Conservation (phyloP, 306 rosid species). For the Pyrus betulifolia region DNA sequence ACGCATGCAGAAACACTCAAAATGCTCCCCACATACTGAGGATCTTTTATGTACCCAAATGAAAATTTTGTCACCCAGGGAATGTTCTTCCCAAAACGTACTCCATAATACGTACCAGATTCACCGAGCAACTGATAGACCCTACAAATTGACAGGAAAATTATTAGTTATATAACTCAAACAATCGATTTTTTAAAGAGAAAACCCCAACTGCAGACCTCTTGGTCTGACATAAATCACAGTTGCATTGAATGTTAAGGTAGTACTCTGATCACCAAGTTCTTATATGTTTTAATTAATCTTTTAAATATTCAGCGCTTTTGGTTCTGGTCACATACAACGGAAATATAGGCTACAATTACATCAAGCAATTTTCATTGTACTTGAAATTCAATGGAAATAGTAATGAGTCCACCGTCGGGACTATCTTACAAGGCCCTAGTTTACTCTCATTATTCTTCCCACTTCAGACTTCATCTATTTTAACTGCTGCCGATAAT, state of each 20-base stretch:
- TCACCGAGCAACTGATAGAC: conserved; percentile 90
- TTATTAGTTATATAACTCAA: not conserved
- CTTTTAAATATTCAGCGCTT: not conserved
- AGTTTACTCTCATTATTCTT: not conserved
- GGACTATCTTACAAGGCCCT: not conserved
- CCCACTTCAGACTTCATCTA: not conserved
- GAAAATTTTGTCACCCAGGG: conserved; percentile 87
- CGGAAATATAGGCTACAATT: not conserved
- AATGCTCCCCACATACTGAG: conserved; percentile 82
- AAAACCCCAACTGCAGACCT: not conserved
- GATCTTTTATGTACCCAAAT: conserved; percentile 72
- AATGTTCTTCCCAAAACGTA: conserved; percentile 71
- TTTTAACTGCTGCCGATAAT: not conserved
- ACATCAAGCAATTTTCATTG: not conserved
- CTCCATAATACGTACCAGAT: conserved; percentile 79
- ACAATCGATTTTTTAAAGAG: not conserved
- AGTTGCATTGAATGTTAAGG: not conserved
- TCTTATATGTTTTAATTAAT: not conserved
- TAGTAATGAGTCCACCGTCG: too few relatives aligned
- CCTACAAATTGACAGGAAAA: conserved; percentile 36
- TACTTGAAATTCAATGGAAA: not conserved
- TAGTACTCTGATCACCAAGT: not conserved
- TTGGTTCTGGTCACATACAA: not conserved
- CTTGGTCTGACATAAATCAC: not conserved
- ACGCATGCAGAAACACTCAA: conserved; percentile 70